Base-by-base conservation (phyloP, 2,329 filamentous ascomycete genomes). In the Remersonia thermophila region DNA sequence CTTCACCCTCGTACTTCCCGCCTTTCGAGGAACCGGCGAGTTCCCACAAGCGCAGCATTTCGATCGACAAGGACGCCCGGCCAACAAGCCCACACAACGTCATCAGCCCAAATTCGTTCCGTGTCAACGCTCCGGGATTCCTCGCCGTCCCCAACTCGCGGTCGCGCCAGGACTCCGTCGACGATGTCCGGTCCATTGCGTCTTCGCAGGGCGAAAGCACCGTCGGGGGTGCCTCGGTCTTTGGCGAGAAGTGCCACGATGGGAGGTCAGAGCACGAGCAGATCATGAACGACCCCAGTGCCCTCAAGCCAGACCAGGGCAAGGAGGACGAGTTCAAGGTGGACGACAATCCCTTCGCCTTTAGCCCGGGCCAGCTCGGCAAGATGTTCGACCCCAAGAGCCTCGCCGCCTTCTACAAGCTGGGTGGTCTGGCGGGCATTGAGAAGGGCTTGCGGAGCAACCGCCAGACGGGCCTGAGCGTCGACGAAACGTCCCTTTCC, bases 301-400 rank as follows among this genome's bases (percentile, higher is more conserved):
- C 84, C 0, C 61, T 94, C 42, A 74, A 68, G 33, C 82, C 85
- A 0, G 84, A 93, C 52, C 69, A 74, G 27, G 82, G 83, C 6
- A 82, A 77, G 35, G 82, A 87, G 54, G 66, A 62, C 13, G 83
- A 89, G 43, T 94, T 93, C 49, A 50, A 73, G 11, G 77, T 89
- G 9, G 69, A 79, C 5, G 67, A 85, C 54, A 93, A 91, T 54
- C 80, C 80, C 0, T 94, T 94, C 51, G 86, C 84, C 12, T 94
- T 85, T 54, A 75, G 77, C 2, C 82, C 82, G 3, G 86, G 87
- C 11, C 79, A 93, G 52, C 66, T 95, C 44, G 80, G 77, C 50
- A 94, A 93, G 58, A 71, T 94, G 61, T 75, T 89, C 43, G 91
- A 93, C 53, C 87, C 87, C 3, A 94, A 94, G 63, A 93, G 77